Evolutionary conservation across 176 grass and related monocot genomes (phyloP).

Genomic region (Triticum aestivum): DNA sequence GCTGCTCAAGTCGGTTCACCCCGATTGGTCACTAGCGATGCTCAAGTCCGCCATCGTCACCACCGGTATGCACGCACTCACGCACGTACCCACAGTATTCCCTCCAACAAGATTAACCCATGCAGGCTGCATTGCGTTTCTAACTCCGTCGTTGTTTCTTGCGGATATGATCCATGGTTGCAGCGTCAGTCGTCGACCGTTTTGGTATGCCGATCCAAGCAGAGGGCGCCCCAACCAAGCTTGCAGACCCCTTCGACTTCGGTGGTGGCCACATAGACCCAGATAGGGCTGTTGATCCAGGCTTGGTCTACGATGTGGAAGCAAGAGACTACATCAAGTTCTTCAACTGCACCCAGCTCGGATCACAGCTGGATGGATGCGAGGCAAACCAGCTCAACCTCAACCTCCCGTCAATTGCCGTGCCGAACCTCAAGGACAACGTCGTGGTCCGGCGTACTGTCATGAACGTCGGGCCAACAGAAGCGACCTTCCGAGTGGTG

Average conservation of each 20-base stretch:
- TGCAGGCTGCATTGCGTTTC: too few relatives aligned
- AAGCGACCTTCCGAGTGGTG: not conserved
- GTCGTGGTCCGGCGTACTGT: not conserved
- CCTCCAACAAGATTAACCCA: too few relatives aligned
- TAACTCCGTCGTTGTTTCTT: too few relatives aligned
- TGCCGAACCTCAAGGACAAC: not conserved
- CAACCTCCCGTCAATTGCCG: not conserved
- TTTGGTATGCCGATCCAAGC: slow-evolving; percentile 3
- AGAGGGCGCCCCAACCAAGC: not conserved
- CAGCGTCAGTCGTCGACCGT: not conserved
- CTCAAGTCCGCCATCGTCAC: slow-evolving; percentile 47
- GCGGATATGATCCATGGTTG: too few relatives aligned
- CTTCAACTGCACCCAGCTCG: too few relatives aligned
- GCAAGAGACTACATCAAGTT: too few relatives aligned
- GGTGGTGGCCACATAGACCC: too few relatives aligned
- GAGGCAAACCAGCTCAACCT: not conserved
- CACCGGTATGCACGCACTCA: not conserved
- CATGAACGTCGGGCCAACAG: slow-evolving; percentile 17
- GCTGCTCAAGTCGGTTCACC: slow-evolving; percentile 38
- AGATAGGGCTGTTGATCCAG: too few relatives aligned
- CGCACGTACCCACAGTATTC: too few relatives aligned
- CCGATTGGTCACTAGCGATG: slow-evolving; percentile 39
- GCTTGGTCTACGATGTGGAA: too few relatives aligned
- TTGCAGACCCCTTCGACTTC: not conserved
- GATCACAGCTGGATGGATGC: too few relatives aligned